Percentiles rank a stretch among this genome's conserved stretches.
phyloP scores from a whole-genome alignment of 352 stramenopile genomes.

The Globisporangium irregulare region DNA sequence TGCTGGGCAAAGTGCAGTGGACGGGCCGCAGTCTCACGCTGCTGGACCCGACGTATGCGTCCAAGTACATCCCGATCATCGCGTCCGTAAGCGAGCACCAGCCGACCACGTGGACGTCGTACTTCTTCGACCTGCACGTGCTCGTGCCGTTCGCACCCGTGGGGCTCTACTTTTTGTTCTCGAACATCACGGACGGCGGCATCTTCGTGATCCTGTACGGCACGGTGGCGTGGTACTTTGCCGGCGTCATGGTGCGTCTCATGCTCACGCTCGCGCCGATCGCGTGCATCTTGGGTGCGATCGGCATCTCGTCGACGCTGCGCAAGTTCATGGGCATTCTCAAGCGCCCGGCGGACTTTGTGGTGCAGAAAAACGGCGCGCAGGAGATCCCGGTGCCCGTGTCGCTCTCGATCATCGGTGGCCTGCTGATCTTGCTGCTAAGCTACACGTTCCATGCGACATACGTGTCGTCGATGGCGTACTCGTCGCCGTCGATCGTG shows the following conservation, averaged over 20 bases:
- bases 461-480: slow-evolving; percentile 89
- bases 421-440: slow-evolving; percentile 68
- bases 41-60: slow-evolving; percentile 90
- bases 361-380: slow-evolving; percentile 48
- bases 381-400: slow-evolving; percentile 65
- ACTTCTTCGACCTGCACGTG: slow-evolving; percentile 93
- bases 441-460: slow-evolving; percentile 88
- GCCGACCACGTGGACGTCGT: slow-evolving; percentile 92
- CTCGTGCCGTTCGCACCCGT: slow-evolving; percentile 90
- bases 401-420: slow-evolving; percentile 51
- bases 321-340: slow-evolving; percentile 80
- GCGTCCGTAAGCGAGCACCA: slow-evolving; percentile 93
- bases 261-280: slow-evolving; percentile 92
- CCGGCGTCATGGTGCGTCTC: slow-evolving; percentile 91
- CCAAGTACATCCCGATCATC: slow-evolving; percentile 95
- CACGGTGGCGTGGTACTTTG: slow-evolving; percentile 92
- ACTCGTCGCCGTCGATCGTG: slow-evolving; percentile 91
- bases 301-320: slow-evolving; percentile 78
- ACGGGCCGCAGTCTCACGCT: slow-evolving; percentile 88
- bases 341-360: slow-evolving; percentile 47
- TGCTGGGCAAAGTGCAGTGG: slow-evolving; percentile 87
- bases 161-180: slow-evolving; percentile 90
- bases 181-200: slow-evolving; percentile 82
- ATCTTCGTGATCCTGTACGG: slow-evolving; percentile 94
- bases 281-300: slow-evolving; percentile 88